A percentile compares a stretch with the other conserved stretches of the same genome.
phyloP scores from a whole-genome alignment of 495 filamentous ascomycete genomes.

The Xylaria acuta region DNA sequence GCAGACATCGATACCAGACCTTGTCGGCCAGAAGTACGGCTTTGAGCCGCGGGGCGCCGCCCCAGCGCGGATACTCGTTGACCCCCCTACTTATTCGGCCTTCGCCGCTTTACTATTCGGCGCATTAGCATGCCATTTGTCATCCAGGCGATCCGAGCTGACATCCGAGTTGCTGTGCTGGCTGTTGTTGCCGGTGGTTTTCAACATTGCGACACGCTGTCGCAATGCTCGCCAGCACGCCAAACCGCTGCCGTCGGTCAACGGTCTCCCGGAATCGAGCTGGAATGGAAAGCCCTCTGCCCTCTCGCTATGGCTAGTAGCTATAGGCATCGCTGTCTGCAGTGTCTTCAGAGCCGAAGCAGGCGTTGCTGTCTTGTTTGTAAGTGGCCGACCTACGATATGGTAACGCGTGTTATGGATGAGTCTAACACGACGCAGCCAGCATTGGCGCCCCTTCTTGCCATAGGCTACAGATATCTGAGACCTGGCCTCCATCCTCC shows the following conservation, averaged over 20 bases:
- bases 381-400: conserved; percentile 22
- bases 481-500: not conserved
- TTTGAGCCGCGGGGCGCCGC: not conserved
- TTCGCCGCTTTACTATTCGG: conserved; percentile 21
- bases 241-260: not conserved
- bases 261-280: not conserved
- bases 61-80: not conserved
- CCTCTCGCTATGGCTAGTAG: conserved; percentile 26
- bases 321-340: conserved; percentile 3
- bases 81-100: conserved; percentile 17
- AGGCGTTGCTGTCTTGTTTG: conserved; percentile 17
- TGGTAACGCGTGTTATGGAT: too few species aligned
- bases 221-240: not conserved
- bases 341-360: conserved; percentile 24
- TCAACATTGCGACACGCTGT: conserved; percentile 8
- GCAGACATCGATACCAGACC: not conserved
- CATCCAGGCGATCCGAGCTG: conserved; percentile 25
- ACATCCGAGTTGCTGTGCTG: conserved; percentile 32
- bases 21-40: not conserved
- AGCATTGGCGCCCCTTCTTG: conserved; percentile 27
- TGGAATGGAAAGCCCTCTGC: not conserved
- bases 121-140: not conserved
- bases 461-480: conserved; percentile 24
- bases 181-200: conserved; percentile 23
- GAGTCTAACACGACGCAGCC: conserved; percentile 23